Evolutionary conservation across 257 asterid genomes (phyloP), one percentile per base, ranked within the genome.

Genomic region (Eucommia ulmoides): DNA sequence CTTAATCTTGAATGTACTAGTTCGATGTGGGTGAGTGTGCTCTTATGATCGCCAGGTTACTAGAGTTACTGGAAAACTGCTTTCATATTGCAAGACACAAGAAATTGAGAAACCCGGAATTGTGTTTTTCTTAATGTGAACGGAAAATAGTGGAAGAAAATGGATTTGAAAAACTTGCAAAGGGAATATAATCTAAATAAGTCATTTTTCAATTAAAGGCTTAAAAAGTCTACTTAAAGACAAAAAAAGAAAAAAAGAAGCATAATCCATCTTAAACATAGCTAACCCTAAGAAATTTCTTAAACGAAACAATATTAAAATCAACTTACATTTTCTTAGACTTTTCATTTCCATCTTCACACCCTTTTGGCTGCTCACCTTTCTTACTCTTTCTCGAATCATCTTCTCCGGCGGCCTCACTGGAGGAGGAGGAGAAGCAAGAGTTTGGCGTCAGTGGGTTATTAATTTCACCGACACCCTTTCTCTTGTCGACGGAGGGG

Each of bases 281-380:
- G n/a, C n/a, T n/a, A n/a, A n/a, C n/a, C n/a, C n/a, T n/a, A n/a
- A n/a, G n/a, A n/a, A n/a, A n/a, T n/a, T n/a, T n/a, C n/a, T n/a
- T n/a, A n/a, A n/a, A n/a, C n/a, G n/a, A n/a, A n/a, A n/a, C n/a
- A n/a, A n/a, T n/a, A n/a, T n/a, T n/a, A n/a, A n/a, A n/a, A n/a
- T n/a, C n/a, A n/a, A n/a, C n/a, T n/a, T n/a, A 29, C 93, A 75
- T 86, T 66, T 76, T 76, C 64, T 74, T 72, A 45, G 77, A 69
- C 49, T 62, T 62, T 38, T 53, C 61, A 19, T 71, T 78, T 45
- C 70, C 65, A 44, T 50, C 82, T 18, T 44, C 58, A 41, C 51
- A 46, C 59, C 45, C 73, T 61, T 65, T 66, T 41, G 17, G 8
- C 5, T 3, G 59, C 50, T 61, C 61, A 19, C 59, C 83, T 29